Evolutionary conservation across 2,329 filamentous ascomycete genomes (phyloP), one percentile per base, ranked within the genome.

Genomic region (Cryphonectria radicalis): DNA sequence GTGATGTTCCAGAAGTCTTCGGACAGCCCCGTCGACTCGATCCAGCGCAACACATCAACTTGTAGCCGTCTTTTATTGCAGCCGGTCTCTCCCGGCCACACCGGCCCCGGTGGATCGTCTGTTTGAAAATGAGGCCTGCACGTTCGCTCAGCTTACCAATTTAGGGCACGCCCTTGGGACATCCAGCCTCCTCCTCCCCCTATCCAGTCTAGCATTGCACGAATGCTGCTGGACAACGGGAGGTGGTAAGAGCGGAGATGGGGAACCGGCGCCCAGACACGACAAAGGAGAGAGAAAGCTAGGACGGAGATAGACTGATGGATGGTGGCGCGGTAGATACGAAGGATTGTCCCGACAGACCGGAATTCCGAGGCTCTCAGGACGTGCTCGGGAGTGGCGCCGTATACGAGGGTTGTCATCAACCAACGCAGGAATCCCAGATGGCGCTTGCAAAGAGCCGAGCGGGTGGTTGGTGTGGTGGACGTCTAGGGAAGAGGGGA

Each of bases 271-370:
- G 28, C 35, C 25, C 5, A 32, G 5, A 40, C 32, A 32, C 4
- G 3, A 62, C 25, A 40, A 19, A 17, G n/a, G n/a, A 35, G 8
- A 35, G 42, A 5, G 43, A 42, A 19, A 46, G 62, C 40, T 28
- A 46, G 62, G 32, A 0, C 32, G 32, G 43, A 22, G 10, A 63
- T n/a, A 42, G 28, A 63, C 11, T n/a, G 25, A 60, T 60, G 32
- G 62, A n/a, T 46, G 11, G 28, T 50, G 28, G 42, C 46, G 32
- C 8, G 25, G 46, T n/a, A 50, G 46, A 50, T n/a, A 55, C 46
- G 64, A 66, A 35, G 43, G 64, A 66, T 66, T 22, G 64, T 40
- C 50, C 46, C 64, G 64, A 66, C 46, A 40, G 46, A 57, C 50
- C 64, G 64, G 64, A 66, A 25, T n/a, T 22, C 63, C 46, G 64